phyloP scores from a whole-genome alignment of 148 eudicot species.

The Talinum fruticosum region DNA sequence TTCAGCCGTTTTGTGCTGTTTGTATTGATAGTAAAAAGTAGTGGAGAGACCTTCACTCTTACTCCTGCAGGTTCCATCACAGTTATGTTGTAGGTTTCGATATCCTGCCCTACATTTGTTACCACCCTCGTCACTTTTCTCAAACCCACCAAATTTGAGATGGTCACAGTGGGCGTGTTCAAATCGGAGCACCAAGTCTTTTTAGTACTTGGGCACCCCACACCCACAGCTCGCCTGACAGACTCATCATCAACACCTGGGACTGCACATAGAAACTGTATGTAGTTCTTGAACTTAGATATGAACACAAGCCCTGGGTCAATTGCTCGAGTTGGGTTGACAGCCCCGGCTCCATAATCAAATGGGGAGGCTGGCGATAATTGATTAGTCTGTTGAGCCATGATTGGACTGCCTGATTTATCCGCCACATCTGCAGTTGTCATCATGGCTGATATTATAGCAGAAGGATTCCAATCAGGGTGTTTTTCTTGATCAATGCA shows the following conservation, averaged over 20 bases:
- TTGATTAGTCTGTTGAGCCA: constrained; percentile 47
- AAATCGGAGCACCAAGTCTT: constrained; percentile 58
- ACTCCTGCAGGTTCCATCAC: constrained; percentile 52
- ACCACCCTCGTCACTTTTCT: constrained; percentile 52
- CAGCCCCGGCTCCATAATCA: constrained; percentile 52
- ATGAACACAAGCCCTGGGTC: constrained; percentile 61
- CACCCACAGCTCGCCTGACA: constrained; percentile 47
- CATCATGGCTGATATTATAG: constrained; percentile 63
- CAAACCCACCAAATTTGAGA: constrained; percentile 56
- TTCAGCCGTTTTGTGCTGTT: constrained; percentile 39
- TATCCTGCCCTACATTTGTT: constrained; percentile 43
- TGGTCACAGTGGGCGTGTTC: constrained; percentile 49
- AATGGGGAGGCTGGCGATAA: constrained; percentile 53
- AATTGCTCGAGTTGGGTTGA: constrained; percentile 49
- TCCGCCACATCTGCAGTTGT: constrained; percentile 51
- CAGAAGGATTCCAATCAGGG: constrained; percentile 59
- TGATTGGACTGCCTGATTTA: constrained; percentile 38
- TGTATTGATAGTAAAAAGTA: constrained; percentile 30
- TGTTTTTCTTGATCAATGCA: constrained; percentile 58
- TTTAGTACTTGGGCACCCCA: constrained; percentile 37
- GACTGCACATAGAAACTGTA: constrained; percentile 55
- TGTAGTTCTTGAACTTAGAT: constrained; percentile 39
- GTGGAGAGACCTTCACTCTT: constrained; percentile 39
- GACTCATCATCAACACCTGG: constrained; percentile 66
- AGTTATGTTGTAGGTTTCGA: constrained; percentile 44